Evolutionary conservation across 2,329 filamentous ascomycete genomes (phyloP), one percentile per base, ranked within the genome.

Genomic region (Claviceps digitariae): DNA sequence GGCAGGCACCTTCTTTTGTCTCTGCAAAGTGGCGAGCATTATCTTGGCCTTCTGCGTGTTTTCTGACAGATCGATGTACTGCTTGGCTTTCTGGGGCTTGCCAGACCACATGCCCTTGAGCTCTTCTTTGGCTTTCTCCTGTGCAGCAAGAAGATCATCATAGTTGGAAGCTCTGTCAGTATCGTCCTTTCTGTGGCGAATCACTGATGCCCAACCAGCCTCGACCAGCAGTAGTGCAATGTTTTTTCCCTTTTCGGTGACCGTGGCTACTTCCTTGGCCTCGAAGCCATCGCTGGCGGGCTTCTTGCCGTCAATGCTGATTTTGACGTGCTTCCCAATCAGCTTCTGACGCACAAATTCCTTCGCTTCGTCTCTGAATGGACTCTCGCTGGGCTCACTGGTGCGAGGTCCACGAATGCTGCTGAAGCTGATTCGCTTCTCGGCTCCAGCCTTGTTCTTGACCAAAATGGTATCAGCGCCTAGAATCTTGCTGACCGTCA

Each of bases 31-130:
- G 12, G 87, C 86, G 40, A 95, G 78, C 68, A 95, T 90, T 52
- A 95, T 84, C 78, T 96, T 97, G 57, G 93, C 93, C 72, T 96
- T 95, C 67, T 97, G 91, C 7, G 91, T 72, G 56, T 79, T 90
- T 69, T 97, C 93, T 5, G 90, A 96, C 64, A 91, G 90, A 67
- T 98, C 93, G 46, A 86, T 79, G 66, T 87, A 93, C 65, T 86
- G 81, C 73, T 86, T 91, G 21, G 80, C 76, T 67, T 93, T 89
- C 52, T 90, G 83, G 40, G 89, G 74, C 74, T 96, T 98, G 55
- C 86, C 79, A 20, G 87, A 89, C 90, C 91, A 97, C 75, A 98
- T 93, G 51, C 93, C 93, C 74, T 91, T 95, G 70, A 86, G 83
- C 61, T 88, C 87, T 57, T 87, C 83, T 71, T 94, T 90, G 51